A percentile compares a stretch with the other conserved stretches of the same genome.
These are phyloP conservation scores for Tolypocladium ophioglossoides DNA, from an alignment of 2,329 filamentous ascomycete species.

Conservation along the genomic window DNA sequence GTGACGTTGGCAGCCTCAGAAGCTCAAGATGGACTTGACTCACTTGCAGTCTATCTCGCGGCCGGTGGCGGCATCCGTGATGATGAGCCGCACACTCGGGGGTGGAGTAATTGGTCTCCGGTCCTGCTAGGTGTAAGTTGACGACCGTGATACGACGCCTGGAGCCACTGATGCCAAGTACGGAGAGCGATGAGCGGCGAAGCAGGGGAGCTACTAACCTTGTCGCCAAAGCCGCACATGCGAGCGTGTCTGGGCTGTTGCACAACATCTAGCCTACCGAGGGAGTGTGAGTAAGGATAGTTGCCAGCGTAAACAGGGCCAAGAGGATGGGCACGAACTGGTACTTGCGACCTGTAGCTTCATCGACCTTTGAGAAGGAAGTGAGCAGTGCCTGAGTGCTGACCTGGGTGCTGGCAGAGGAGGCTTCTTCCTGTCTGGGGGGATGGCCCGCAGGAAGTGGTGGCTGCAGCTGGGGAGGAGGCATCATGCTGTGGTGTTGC, in stretches of 20 bases:
- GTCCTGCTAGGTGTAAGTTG: conserved; percentile 45
- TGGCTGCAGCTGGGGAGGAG: conserved; percentile 7
- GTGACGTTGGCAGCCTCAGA: background rate
- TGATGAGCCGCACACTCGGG: conserved; percentile 76
- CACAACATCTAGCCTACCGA: conserved; percentile 59
- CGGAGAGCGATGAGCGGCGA: no score
- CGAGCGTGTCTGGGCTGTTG: conserved; percentile 89
- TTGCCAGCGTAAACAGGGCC: conserved; percentile 38
- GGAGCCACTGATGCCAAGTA: background rate
- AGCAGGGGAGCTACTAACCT: conserved; percentile 41
- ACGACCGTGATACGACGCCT: background rate
- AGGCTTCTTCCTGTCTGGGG: conserved; percentile 12
- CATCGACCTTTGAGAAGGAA: conserved; percentile 23
- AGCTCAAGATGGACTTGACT: conserved; percentile 18
- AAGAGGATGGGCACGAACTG: conserved; percentile 12
- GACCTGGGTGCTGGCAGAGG: conserved; percentile 8
- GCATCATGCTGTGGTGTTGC: conserved; percentile 6
- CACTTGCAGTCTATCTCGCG: conserved; percentile 80
- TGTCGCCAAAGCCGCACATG: conserved; percentile 99
- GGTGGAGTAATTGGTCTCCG: conserved; percentile 92
- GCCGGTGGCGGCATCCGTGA: conserved; percentile 62
- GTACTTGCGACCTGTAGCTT: conserved; percentile 22
- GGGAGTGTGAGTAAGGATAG: background rate
- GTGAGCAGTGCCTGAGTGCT: conserved; percentile 11
- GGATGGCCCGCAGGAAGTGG: conserved; percentile 4